These are phyloP conservation scores for Aspergillus carbonarius DNA, from an alignment of 2,329 filamentous ascomycete genomes.

Conservation along the genomic window DNA sequence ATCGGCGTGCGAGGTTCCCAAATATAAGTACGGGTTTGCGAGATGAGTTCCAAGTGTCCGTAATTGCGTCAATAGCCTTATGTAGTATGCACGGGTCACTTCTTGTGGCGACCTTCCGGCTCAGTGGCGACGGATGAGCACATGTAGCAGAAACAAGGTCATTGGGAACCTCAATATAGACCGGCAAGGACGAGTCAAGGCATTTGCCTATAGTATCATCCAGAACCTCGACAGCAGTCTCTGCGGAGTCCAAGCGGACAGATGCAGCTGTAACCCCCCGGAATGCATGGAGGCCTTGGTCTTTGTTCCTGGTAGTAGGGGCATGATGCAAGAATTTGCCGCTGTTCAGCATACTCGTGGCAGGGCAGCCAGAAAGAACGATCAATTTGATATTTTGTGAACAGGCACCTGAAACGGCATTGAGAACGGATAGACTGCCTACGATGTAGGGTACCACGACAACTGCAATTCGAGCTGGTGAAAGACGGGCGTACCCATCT, in stretches of 20 bases:
- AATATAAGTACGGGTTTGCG: constrained; percentile 5
- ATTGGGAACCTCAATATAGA: constrained; percentile 12
- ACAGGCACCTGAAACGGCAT: constrained; percentile 14
- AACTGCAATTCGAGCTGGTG: constrained; percentile 3
- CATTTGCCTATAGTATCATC: constrained; percentile 8
- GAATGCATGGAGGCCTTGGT: constrained; percentile 7
- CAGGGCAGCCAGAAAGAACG: constrained; percentile 11
- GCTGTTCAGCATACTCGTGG: neutral
- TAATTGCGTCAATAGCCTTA: neutral
- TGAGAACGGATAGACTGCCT: constrained; percentile 12
- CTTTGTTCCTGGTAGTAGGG: constrained; percentile 1
- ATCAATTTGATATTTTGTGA: constrained; percentile 12
- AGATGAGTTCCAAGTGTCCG: constrained; percentile 2
- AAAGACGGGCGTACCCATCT: constrained; percentile 16
- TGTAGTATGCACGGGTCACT: neutral
- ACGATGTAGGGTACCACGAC: constrained; percentile 14
- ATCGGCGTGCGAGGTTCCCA: neutral
- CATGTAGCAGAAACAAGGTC: constrained; percentile 4
- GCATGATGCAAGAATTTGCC: constrained; percentile 10
- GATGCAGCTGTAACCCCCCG: constrained; percentile 8
- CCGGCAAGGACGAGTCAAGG: neutral
- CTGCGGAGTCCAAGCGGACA: neutral
- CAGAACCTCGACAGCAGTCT: constrained; percentile 2
- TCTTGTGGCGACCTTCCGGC: neutral
- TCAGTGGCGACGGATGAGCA: neutral